phyloP scores from a whole-genome alignment of 192 early-diverging fungal genomes.

The Linnemannia hyalina region DNA sequence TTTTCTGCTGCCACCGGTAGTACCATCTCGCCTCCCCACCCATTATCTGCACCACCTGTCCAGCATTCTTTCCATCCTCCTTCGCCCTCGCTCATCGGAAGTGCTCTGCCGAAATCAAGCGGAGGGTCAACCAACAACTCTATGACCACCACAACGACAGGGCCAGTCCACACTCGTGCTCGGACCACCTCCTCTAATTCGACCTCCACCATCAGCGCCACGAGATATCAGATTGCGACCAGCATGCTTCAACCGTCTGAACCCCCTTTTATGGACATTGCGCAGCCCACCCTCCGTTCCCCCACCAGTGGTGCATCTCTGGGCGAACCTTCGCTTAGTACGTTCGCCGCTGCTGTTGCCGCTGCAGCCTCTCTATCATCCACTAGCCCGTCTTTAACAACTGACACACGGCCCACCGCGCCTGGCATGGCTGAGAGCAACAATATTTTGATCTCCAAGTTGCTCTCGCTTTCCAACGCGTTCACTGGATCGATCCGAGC shows the following conservation, averaged over 20 bases:
- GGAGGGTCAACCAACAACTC: neutral
- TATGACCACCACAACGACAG: conserved; percentile 7
- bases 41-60: neutral
- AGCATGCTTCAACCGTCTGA: conserved; percentile 46
- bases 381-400: neutral
- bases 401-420: neutral
- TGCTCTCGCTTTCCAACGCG: conserved; percentile 26
- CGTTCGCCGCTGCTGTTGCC: conserved; percentile 13
- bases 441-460: conserved; percentile 29
- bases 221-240: conserved; percentile 49
- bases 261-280: conserved; percentile 31
- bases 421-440: conserved; percentile 24
- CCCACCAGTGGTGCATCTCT: conserved; percentile 18
- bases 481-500: conserved; percentile 32
- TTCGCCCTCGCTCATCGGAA: neutral
- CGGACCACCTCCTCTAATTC: conserved; percentile 54
- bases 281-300: conserved; percentile 26
- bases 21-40: neutral
- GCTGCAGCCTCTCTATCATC: neutral
- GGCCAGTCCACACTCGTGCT: conserved; percentile 34
- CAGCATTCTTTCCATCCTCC: neutral
- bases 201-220: conserved; percentile 38
- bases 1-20: conserved; percentile 8
- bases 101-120: conserved; percentile 14
- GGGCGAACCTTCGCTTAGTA: conserved; percentile 38